Conservation (phyloP, 1,139 yeast genomes). For the Saccharomyces hybrid region DNA sequence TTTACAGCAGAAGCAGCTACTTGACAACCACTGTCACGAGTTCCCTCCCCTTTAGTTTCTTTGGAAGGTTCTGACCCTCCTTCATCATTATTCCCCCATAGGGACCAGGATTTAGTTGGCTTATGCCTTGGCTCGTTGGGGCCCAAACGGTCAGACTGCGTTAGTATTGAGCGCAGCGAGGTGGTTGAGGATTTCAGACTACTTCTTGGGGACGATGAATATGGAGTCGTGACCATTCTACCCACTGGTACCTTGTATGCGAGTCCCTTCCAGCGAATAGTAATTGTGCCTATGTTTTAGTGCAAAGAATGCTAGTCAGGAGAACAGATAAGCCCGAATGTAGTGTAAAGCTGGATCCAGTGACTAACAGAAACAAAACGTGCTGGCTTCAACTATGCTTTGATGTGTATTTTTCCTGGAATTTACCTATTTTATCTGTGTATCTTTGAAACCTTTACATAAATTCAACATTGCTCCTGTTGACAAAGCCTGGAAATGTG, state of each 20-base stretch:
- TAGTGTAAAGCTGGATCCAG: neutral
- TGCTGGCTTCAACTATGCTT: neutral
- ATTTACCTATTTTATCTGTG: neutral
- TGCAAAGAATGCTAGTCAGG: neutral
- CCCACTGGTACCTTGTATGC: neutral
- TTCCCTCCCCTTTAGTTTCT: neutral
- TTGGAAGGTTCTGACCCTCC: neutral
- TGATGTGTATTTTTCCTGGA: neutral
- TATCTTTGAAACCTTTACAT: neutral
- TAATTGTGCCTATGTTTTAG: neutral
- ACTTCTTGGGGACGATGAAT: neutral
- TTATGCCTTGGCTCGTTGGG: neutral
- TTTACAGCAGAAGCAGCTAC: neutral
- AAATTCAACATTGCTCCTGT: neutral
- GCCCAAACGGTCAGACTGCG: neutral
- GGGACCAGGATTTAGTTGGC: neutral
- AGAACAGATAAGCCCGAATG: conserved; percentile 1
- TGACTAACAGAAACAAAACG: neutral
- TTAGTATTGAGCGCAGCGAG: neutral
- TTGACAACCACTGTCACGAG: neutral
- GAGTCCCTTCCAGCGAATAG: neutral
- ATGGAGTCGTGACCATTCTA: neutral
- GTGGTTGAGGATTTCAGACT: neutral
- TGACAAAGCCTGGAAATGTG: neutral
- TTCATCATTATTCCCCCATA: neutral